These are phyloP conservation scores for Opeltia flavorubescens DNA, from an alignment of 495 filamentous ascomycete genomes.

Conservation along the genomic window DNA sequence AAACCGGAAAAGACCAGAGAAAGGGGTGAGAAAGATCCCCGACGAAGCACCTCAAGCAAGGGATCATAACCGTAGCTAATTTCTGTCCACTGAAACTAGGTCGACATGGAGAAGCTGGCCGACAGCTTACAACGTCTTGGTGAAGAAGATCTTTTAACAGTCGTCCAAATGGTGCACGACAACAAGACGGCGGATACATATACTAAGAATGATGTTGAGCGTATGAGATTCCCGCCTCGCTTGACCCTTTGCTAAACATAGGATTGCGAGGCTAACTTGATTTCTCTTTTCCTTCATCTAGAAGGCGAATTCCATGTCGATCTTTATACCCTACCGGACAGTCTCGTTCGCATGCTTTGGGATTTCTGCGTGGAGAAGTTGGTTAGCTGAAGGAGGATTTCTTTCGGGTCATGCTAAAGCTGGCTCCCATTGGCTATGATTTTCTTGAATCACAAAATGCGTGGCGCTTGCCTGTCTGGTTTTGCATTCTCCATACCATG, in stretches of 20 bases:
- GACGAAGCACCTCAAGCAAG: too few species aligned
- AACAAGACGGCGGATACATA: conserved; percentile 86
- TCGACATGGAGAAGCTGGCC: conserved; percentile 95
- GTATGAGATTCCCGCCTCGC: conserved; percentile 35
- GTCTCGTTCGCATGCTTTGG: conserved; percentile 76
- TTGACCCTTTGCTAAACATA: neutral
- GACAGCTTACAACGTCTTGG: conserved; percentile 73
- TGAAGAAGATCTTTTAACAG: conserved; percentile 82
- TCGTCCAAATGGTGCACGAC: conserved; percentile 97
- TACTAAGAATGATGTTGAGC: conserved; percentile 91
- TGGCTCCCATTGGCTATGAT: too few species aligned
- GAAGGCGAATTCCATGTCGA: conserved; percentile 98
- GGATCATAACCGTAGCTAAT: neutral
- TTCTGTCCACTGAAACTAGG: conserved; percentile 22
- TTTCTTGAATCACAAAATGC: neutral
- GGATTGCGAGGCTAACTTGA: neutral
- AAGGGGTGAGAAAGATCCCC: conserved; percentile 51
- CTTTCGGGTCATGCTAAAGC: too few species aligned
- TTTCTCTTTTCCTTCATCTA: conserved; percentile 21
- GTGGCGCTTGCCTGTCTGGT: neutral
- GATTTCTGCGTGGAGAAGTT: conserved; percentile 50
- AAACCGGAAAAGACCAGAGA: conserved; percentile 57
- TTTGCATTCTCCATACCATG: too few species aligned
- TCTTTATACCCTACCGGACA: conserved; percentile 84
- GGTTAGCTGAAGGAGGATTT: neutral